Conservation (phyloP, 331 rosid genomes). For the Malus hybrid region DNA sequence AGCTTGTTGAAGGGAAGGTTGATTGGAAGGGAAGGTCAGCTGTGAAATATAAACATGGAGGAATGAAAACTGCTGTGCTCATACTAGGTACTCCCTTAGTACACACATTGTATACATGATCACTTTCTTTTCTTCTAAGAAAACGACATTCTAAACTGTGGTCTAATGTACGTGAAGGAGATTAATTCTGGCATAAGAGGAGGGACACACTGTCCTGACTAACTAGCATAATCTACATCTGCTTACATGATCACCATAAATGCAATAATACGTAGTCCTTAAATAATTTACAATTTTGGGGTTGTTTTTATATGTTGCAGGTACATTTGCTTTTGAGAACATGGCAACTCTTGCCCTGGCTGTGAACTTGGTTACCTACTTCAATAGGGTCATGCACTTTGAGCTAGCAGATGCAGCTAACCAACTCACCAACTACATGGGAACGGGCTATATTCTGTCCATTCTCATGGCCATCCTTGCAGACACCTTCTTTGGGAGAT, state of each 20-base stretch:
- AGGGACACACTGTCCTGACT: too few relatives aligned
- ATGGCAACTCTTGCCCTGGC: constrained; percentile 68
- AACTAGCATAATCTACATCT: too few relatives aligned
- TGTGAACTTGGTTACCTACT: constrained; percentile 76
- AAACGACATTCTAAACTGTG: not conserved
- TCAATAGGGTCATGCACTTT: constrained; percentile 56
- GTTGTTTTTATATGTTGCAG: constrained; percentile 24
- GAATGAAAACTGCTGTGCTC: constrained; percentile 40
- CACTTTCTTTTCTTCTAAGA: not conserved
- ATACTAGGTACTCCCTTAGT: constrained; percentile 36
- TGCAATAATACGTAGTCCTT: too few relatives aligned
- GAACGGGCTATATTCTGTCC: constrained; percentile 62
- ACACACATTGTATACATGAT: not conserved
- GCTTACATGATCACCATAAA: too few relatives aligned
- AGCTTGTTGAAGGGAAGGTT: constrained; percentile 58
- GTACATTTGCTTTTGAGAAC: constrained; percentile 49
- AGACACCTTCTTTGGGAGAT: constrained; percentile 68
- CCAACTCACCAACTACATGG: constrained; percentile 74
- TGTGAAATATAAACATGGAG: constrained; percentile 64
- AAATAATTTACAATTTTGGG: not conserved
- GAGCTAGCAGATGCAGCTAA: constrained; percentile 71
- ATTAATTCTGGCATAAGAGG: too few relatives aligned
- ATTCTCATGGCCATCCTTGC: constrained; percentile 62
- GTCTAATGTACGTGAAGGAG: not conserved
- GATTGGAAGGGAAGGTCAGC: constrained; percentile 96